A percentile compares a stretch with the other conserved stretches of the same genome.
Evolutionary conservation across 2,329 filamentous ascomycete species (phyloP).

Genomic region (Aspergillus hiratsukae): DNA sequence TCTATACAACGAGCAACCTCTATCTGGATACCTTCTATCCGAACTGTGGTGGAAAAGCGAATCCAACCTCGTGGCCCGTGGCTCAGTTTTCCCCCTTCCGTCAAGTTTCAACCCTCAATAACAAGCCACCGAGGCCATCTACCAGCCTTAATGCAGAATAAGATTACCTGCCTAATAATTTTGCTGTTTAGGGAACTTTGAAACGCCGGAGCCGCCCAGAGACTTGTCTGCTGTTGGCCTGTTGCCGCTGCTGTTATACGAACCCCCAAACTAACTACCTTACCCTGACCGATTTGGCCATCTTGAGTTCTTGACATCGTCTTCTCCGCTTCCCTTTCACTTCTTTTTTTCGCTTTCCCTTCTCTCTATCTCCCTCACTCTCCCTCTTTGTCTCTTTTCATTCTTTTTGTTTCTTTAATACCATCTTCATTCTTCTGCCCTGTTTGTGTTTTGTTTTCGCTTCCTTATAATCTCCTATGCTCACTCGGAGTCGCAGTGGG

Average conservation of each 20-base stretch:
- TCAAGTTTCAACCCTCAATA: background rate
- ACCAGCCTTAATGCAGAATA: background rate
- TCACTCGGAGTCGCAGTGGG: conserved; percentile 11
- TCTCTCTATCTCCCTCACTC: conserved; percentile 8
- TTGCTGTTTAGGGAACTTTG: conserved; percentile 17
- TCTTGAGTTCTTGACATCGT: background rate
- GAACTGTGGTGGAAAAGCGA: background rate
- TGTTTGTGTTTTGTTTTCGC: conserved; percentile 7
- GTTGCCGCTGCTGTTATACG: conserved; percentile 6
- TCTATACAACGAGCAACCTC: too few relatives aligned
- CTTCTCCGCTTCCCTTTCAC: conserved; percentile 1
- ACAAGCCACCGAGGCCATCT: background rate
- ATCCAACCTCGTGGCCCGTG: background rate
- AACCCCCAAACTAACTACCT: background rate
- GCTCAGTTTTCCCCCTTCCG: background rate
- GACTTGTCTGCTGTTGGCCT: conserved; percentile 7
- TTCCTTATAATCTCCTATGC: conserved; percentile 13
- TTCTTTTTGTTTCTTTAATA: conserved; percentile 7
- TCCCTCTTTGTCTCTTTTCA: background rate
- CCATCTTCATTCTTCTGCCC: conserved; percentile 12
- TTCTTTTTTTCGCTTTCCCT: conserved; percentile 4
- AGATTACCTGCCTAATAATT: background rate
- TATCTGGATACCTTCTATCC: background rate
- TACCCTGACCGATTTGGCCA: background rate
- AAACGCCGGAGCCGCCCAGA: conserved; percentile 20